Conservation (phyloP, 768 basidiomycete species). For the Auriscalpium orientale region DNA sequence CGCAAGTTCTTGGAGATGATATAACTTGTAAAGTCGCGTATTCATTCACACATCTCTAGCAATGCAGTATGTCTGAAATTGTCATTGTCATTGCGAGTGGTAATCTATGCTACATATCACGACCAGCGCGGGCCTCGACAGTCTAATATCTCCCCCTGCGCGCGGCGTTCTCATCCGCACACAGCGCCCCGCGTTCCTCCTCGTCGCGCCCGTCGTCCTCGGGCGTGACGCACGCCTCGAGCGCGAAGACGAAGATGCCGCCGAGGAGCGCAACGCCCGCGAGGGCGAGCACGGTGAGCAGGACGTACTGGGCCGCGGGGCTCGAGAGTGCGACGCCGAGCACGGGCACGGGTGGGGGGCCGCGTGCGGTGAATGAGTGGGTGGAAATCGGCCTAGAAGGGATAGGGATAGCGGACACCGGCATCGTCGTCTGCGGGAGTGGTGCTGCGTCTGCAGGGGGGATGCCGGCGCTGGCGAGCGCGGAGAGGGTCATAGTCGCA, state of each 20-base stretch:
- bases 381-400: neutral
- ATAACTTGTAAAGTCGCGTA: neutral
- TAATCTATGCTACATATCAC: too few relatives aligned
- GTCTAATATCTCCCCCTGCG: too few relatives aligned
- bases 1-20: conserved; percentile 19
- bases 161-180: too few relatives aligned
- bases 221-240: neutral
- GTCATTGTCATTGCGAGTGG: too few relatives aligned
- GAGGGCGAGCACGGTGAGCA: neutral
- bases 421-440: neutral
- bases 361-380: neutral
- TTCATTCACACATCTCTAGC: too few relatives aligned
- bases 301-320: neutral
- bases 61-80: too few relatives aligned
- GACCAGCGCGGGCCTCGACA: too few relatives aligned
- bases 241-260: neutral
- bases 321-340: neutral
- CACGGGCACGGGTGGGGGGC: neutral
- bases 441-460: too few relatives aligned
- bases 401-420: too few relatives aligned
- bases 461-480: too few relatives aligned
- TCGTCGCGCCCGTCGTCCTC: neutral
- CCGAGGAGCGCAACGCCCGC: neutral
- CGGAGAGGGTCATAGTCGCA: too few relatives aligned
- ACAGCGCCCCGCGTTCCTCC: neutral